These are phyloP conservation scores for Lodderomyces oxycetoniae DNA, from an alignment of 1,139 yeast genomes.

Conservation along the genomic window DNA sequence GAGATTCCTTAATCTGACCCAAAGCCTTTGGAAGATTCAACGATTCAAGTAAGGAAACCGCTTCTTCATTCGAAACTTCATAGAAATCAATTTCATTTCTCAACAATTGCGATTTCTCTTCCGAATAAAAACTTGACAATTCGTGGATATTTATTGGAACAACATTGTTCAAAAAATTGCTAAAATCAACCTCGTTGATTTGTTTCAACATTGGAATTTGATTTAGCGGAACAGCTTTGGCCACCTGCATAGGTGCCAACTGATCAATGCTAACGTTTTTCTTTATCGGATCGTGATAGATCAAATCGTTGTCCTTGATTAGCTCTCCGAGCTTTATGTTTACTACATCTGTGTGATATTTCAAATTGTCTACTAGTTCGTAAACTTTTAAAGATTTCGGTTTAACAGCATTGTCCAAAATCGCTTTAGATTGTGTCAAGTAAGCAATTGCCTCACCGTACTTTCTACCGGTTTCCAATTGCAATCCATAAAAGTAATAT, in stretches of 20 bases:
- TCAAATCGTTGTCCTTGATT: constrained; percentile 82
- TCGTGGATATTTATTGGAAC: constrained; percentile 88
- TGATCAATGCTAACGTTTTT: constrained; percentile 51
- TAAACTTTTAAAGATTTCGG: constrained; percentile 26
- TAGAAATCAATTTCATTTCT: constrained; percentile 71
- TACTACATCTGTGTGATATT: constrained; percentile 43
- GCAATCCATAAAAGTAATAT: constrained; percentile 50
- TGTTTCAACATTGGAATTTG: constrained; percentile 31
- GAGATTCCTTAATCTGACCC: constrained; percentile 43
- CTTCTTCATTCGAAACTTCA: constrained; percentile 77
- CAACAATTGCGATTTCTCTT: constrained; percentile 75
- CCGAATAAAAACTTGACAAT: constrained; percentile 80
- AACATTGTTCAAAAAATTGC: constrained; percentile 65
- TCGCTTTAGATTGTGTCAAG: constrained; percentile 47
- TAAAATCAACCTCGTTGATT: constrained; percentile 52
- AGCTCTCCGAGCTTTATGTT: constrained; percentile 44
- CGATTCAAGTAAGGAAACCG: constrained; percentile 72
- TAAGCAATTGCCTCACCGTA: constrained; percentile 78
- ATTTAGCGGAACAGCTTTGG: constrained; percentile 56
- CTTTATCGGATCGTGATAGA: constrained; percentile 77
- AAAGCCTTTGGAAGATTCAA: constrained; percentile 71
- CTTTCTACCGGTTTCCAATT: constrained; percentile 46
- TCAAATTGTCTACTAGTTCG: constrained; percentile 40
- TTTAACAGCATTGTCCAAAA: constrained; percentile 29
- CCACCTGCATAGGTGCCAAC: constrained; percentile 71